Percentiles rank a stretch among this genome's conserved stretches.
phyloP scores from a whole-genome alignment of 2,329 filamentous ascomycete species.

The Aspergillus sp. region DNA sequence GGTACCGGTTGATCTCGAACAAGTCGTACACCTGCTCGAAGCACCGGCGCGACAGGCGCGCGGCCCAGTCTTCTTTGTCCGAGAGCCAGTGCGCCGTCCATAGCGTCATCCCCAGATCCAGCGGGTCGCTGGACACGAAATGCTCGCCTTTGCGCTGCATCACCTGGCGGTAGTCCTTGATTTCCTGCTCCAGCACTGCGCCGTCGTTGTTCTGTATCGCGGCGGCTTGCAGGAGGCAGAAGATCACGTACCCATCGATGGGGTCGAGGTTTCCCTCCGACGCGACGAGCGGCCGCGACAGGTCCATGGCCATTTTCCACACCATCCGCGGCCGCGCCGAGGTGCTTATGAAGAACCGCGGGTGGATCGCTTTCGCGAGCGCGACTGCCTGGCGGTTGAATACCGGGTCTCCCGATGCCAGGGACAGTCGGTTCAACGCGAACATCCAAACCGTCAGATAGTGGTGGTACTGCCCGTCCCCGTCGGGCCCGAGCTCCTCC shows the following conservation, averaged over 20 bases:
- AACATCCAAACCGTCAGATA: conserved; percentile 57
- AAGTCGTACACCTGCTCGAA: conserved; percentile 29
- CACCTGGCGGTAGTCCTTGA: conserved; percentile 43
- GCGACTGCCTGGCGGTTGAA: conserved; percentile 46
- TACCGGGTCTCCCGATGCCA: conserved; percentile 36
- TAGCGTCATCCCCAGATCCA: conserved; percentile 53
- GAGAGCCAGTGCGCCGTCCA: conserved; percentile 47
- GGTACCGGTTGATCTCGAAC: conserved; percentile 26
- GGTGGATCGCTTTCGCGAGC: conserved; percentile 45
- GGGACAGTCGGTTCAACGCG: conserved; percentile 46
- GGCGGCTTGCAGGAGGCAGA: conserved; percentile 39
- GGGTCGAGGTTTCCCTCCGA: conserved; percentile 50
- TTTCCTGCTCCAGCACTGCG: conserved; percentile 38
- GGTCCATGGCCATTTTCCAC: conserved; percentile 48
- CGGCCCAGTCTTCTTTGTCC: conserved; percentile 41
- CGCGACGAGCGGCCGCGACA: conserved; percentile 38
- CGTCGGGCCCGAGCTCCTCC: conserved; percentile 40
- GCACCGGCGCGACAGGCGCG: conserved; percentile 26
- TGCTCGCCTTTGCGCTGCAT: conserved; percentile 38
- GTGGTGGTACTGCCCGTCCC: conserved; percentile 54
- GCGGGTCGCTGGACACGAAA: conserved; percentile 39
- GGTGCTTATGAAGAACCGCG: conserved; percentile 39
- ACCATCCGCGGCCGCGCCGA: conserved; percentile 37
- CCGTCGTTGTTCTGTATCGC: conserved; percentile 23
- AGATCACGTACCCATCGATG: conserved; percentile 46